Conservation (phyloP, 2,329 filamentous ascomycete species). For the Sporothrix globosa region DNA sequence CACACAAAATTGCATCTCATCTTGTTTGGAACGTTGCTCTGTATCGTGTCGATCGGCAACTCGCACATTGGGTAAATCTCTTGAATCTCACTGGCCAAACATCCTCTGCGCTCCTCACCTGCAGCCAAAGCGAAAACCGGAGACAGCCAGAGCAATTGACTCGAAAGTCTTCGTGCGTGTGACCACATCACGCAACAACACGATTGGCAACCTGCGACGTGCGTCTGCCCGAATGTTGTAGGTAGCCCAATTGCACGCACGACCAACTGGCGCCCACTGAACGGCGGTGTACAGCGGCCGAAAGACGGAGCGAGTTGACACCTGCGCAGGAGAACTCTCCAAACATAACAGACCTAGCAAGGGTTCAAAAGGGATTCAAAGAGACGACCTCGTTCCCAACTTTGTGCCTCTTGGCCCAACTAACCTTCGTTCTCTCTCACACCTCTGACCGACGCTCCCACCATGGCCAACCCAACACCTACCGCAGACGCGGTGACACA, state of each 20-base stretch:
- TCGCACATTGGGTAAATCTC: not conserved
- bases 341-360: too few species aligned
- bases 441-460: not conserved
- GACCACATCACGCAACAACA: not conserved
- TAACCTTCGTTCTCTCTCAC: not conserved
- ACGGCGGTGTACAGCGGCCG: not conserved
- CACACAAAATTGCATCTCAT: too few species aligned
- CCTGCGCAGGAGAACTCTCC: too few species aligned
- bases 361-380: not conserved
- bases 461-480: not conserved
- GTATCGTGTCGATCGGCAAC: not conserved
- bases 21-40: too few species aligned
- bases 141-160: not conserved
- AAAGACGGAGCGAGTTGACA: not conserved
- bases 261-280: not conserved
- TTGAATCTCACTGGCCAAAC: conserved; percentile 13
- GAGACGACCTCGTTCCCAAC: not conserved
- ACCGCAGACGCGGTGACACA: not conserved
- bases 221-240: not conserved
- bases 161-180: not conserved
- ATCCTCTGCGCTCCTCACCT: not conserved
- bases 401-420: not conserved
- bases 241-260: not conserved
- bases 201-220: conserved; percentile 1
- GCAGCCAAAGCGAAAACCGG: conserved; percentile 11